Evolutionary conservation across 1,284 basidiomycete genomes (phyloP).

Genomic region (Meira nashicola): DNA sequence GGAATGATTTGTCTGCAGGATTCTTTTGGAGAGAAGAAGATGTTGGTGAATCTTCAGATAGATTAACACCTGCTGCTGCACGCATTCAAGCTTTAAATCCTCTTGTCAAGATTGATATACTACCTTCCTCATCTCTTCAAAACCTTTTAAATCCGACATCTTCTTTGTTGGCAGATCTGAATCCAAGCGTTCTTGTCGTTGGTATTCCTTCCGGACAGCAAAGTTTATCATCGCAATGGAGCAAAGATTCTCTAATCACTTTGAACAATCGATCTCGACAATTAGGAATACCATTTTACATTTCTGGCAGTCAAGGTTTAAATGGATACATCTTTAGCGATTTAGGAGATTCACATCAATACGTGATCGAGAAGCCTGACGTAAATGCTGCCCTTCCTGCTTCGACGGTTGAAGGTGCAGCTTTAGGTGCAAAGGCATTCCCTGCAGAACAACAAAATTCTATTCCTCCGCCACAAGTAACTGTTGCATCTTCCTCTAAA

Average conservation of each 20-base stretch:
- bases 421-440: neutral
- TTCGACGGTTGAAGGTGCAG: neutral
- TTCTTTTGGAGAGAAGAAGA: constrained; percentile 93
- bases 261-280: constrained; percentile 71
- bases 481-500: neutral
- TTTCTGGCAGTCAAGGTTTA: constrained; percentile 82
- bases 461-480: neutral
- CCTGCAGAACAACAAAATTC: neutral
- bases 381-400: constrained; percentile 11
- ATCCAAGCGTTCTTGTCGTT: constrained; percentile 51
- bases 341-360: constrained; percentile 71
- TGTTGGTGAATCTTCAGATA: constrained; percentile 59
- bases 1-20: constrained; percentile 76
- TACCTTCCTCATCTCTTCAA: constrained; percentile 53
- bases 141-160: constrained; percentile 8
- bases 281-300: constrained; percentile 62
- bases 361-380: constrained; percentile 65
- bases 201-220: constrained; percentile 7
- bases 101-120: constrained; percentile 72
- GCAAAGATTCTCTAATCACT: constrained; percentile 60
- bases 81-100: constrained; percentile 87
- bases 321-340: constrained; percentile 92
- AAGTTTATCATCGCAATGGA: constrained; percentile 35
- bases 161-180: constrained; percentile 54
- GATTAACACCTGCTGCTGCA: constrained; percentile 61